Conservation (phyloP, 2,329 filamentous ascomycete genomes). For the Chaetomium globosum region DNA sequence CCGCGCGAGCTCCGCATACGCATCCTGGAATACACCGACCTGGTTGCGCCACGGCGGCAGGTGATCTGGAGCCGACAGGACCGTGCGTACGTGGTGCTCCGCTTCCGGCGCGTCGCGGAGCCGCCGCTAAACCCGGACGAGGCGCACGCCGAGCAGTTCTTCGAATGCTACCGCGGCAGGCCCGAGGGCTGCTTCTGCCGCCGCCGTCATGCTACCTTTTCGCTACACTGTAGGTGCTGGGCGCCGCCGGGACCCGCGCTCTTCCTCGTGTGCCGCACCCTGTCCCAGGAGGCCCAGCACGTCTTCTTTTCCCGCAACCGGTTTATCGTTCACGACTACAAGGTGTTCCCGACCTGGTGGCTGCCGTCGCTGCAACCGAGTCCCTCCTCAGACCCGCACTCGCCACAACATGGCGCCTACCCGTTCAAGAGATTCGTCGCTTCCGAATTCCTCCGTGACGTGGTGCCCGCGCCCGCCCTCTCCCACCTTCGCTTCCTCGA, state of each 20-base stretch:
- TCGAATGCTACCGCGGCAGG: constrained; percentile 11
- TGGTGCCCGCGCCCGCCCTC: constrained; percentile 14
- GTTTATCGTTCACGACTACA: constrained; percentile 15
- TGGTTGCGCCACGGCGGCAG: constrained; percentile 15
- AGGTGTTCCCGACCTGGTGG: background rate
- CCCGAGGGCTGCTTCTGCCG: constrained; percentile 19
- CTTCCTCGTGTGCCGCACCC: constrained; percentile 16
- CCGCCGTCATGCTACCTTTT: constrained; percentile 9
- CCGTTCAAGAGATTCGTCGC: constrained; percentile 5
- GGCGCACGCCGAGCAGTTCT: constrained; percentile 9
- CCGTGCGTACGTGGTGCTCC: constrained; percentile 9
- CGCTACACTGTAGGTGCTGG: constrained; percentile 14
- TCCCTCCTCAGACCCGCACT: background rate
- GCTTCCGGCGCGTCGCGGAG: too few species aligned
- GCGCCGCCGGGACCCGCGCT: constrained; percentile 10
- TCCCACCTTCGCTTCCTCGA: constrained; percentile 14
- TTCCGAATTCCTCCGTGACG: constrained; percentile 14
- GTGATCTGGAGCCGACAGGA: constrained; percentile 16
- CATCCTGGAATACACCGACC: constrained; percentile 17
- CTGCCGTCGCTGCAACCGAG: background rate
- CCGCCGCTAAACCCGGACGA: background rate
- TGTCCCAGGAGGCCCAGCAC: constrained; percentile 12
- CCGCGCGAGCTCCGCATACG: constrained; percentile 15
- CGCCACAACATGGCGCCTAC: background rate
- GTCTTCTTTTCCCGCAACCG: constrained; percentile 19